Conservation (phyloP, 176 grass and related monocot genomes). For the Phragmites australis region DNA sequence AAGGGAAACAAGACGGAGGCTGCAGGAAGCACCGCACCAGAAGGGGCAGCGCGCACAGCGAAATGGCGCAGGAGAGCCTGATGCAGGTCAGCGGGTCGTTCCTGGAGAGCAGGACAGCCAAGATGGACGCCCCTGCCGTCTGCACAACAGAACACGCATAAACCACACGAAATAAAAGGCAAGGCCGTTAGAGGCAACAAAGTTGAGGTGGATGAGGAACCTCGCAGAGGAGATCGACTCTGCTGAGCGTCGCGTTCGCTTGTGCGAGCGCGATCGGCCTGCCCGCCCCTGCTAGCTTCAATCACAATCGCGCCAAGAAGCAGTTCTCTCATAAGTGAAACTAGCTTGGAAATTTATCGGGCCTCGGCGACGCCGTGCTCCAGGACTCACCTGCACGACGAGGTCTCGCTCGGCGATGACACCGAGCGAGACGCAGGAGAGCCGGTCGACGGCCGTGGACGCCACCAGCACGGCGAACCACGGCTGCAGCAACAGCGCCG, state of each 20-base stretch:
- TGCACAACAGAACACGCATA: background rate
- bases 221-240: conserved; percentile 68
- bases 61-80: conserved; percentile 48
- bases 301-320: background rate
- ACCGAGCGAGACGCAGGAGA: conserved; percentile 51
- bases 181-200: no score
- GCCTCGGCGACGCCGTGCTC: background rate
- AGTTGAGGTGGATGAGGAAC: conserved; percentile 17
- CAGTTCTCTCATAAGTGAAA: background rate
- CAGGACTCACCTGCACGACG: conserved; percentile 41
- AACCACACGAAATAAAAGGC: background rate
- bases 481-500: conserved; percentile 44
- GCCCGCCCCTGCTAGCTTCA: conserved; percentile 56
- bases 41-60: conserved; percentile 44
- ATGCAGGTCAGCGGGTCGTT: conserved; percentile 55
- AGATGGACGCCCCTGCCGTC: conserved; percentile 56
- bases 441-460: conserved; percentile 50
- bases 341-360: background rate
- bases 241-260: conserved; percentile 58
- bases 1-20: background rate
- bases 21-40: conserved; percentile 25
- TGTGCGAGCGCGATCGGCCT: conserved; percentile 52
- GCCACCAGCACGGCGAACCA: conserved; percentile 61
- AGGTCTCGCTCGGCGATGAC: conserved; percentile 56
- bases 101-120: conserved; percentile 49